Percentiles rank a stretch among this genome's conserved stretches.
Evolutionary conservation across 129 eudicot species (phyloP).

Genomic region (Escallonia rubra): DNA sequence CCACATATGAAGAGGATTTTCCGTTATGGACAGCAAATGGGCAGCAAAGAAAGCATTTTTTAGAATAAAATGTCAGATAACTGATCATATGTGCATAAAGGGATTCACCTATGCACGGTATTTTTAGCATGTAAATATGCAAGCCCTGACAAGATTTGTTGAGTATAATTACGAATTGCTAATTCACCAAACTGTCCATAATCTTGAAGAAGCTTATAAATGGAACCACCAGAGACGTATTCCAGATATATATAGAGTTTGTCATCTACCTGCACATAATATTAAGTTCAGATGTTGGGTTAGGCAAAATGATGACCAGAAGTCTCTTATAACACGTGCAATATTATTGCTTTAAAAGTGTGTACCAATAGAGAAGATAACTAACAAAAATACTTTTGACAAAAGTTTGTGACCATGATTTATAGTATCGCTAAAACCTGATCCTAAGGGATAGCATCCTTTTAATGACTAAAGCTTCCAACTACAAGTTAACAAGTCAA

Average conservation of each 20-base stretch:
- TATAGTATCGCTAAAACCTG: no score
- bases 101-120: conserved; percentile 71
- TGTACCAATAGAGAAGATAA: no score
- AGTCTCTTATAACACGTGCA: not conserved
- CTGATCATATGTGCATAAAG: not conserved
- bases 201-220: conserved; percentile 89
- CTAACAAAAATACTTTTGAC: no score
- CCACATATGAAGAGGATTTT: no score
- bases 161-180: conserved; percentile 84
- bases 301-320: not conserved
- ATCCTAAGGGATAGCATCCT: not conserved
- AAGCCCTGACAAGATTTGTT: conserved; percentile 93
- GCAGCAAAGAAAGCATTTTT: not conserved
- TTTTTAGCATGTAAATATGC: conserved; percentile 83
- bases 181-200: conserved; percentile 87
- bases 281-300: conserved; percentile 4
- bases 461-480: not conserved
- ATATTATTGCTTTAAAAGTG: no score
- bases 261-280: conserved; percentile 69
- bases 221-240: conserved; percentile 97
- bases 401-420: no score
- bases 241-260: conserved; percentile 88
- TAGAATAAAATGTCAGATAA: not conserved
- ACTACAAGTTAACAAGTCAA: not conserved
- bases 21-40: not conserved